A percentile compares a stretch with the other conserved stretches of the same genome.
Conservation (phyloP, 306 rosid genomes). For the Quercus engelmannii region DNA sequence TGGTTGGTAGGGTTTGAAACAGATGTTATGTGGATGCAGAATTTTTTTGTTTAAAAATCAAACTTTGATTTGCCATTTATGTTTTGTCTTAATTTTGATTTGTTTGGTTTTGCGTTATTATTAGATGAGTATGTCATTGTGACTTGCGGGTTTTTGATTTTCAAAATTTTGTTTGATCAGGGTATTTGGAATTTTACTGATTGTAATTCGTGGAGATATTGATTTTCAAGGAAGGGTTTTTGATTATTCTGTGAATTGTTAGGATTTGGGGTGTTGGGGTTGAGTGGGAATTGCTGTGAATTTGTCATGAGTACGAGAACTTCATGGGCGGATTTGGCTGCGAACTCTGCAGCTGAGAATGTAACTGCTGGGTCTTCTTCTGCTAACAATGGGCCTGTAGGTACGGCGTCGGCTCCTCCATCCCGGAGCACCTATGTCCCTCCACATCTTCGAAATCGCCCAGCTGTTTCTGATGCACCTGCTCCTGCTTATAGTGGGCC, state of each 20-base stretch:
- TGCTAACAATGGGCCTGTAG: conserved; percentile 30
- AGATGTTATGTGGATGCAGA: background rate
- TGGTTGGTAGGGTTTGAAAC: background rate
- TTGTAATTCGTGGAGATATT: conserved; percentile 9
- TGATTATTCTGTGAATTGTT: background rate
- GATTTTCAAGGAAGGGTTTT: background rate
- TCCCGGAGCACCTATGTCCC: conserved; percentile 64
- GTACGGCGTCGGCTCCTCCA: conserved; percentile 27
- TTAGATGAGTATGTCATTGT: background rate
- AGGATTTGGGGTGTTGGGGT: conserved; percentile 6
- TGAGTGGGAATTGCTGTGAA: conserved; percentile 14
- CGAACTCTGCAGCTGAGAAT: conserved; percentile 73
- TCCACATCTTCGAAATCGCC: conserved; percentile 79
- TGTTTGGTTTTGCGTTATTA: background rate
- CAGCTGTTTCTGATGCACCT: conserved; percentile 34
- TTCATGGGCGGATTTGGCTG: conserved; percentile 97
- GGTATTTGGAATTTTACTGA: background rate
- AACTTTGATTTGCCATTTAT: conserved; percentile 11
- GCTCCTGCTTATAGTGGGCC: conserved; percentile 46
- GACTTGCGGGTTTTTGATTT: background rate
- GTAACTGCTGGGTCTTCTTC: conserved; percentile 41
- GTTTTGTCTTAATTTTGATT: background rate
- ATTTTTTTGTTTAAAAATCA: background rate
- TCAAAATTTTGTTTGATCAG: background rate
- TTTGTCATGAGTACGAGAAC: conserved; percentile 57